These are phyloP conservation scores for Tetrahymena borealis DNA, from an alignment of 73 alveolate genomes.

Conservation along the genomic window DNA sequence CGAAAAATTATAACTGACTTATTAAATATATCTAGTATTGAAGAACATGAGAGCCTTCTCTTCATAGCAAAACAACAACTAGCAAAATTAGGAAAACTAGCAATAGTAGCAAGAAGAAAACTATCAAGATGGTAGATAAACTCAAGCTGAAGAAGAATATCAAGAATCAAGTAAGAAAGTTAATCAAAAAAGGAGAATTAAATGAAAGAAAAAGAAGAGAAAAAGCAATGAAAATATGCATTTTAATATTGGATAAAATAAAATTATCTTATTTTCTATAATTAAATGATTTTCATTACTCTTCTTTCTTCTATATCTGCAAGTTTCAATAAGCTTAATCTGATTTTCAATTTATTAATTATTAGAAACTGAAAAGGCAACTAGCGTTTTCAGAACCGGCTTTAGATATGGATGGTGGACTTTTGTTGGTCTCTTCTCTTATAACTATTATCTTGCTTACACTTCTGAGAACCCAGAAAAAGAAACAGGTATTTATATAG, in stretches of 20 bases:
- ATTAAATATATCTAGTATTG: not conserved
- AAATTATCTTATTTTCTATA: too few relatives aligned
- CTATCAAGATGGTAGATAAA: not conserved
- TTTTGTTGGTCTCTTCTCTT: not conserved
- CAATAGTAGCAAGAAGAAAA: too few relatives aligned
- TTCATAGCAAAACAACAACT: not conserved
- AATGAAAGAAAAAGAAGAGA: too few relatives aligned
- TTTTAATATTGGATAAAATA: too few relatives aligned
- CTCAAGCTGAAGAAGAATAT: not conserved
- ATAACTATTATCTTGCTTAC: not conserved
- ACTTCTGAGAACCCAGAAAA: not conserved
- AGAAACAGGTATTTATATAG: not conserved
- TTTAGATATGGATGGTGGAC: not conserved
- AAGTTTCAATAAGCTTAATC: too few relatives aligned
- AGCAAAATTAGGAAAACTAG: not conserved
- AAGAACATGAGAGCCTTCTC: not conserved
- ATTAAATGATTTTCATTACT: too few relatives aligned
- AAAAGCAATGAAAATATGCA: not conserved
- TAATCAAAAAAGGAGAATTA: not conserved
- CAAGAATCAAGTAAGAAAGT: not conserved
- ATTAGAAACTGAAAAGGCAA: not conserved
- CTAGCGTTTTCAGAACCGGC: not conserved
- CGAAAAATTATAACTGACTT: too few relatives aligned
- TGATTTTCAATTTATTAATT: not conserved
- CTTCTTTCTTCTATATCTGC: too few relatives aligned